phyloP scores from a whole-genome alignment of 1,284 basidiomycete genomes.

The Tilletia horrida region DNA sequence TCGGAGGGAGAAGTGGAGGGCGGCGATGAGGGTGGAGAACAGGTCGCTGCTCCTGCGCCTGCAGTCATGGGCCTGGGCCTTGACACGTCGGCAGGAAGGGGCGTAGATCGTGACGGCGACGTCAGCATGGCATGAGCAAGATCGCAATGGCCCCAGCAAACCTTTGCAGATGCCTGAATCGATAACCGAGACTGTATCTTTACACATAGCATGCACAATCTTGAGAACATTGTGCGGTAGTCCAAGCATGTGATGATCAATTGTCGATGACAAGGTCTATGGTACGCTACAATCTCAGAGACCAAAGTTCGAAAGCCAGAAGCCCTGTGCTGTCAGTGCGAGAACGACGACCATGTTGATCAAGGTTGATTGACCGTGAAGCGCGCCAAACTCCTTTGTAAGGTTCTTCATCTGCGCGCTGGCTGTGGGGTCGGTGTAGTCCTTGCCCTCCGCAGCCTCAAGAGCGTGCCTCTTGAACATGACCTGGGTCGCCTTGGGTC shows the following conservation, averaged over 20 bases:
- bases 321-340: neutral
- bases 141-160: too few species aligned
- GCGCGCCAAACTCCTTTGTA: neutral
- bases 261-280: too few species aligned
- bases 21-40: neutral
- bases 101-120: constrained; percentile 1
- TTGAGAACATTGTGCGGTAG: too few species aligned
- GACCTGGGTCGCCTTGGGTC: neutral
- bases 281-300: neutral
- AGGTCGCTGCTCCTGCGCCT: neutral
- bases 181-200: too few species aligned
- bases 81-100: neutral
- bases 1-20: neutral
- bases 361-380: neutral
- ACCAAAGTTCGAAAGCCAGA: constrained; percentile 16
- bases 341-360: neutral
- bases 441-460: constrained; percentile 14
- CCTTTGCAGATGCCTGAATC: too few species aligned
- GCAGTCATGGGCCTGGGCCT: constrained; percentile 8
- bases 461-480: constrained; percentile 13
- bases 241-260: too few species aligned
- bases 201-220: too few species aligned
- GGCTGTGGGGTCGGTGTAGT: constrained; percentile 7
- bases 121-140: constrained; percentile 7
- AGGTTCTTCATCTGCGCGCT: constrained; percentile 16